Percentiles rank a stretch among this genome's conserved stretches.
These are phyloP conservation scores for Penicillium sp. DNA, from an alignment of 2,329 filamentous ascomycete species.

Conservation along the genomic window DNA sequence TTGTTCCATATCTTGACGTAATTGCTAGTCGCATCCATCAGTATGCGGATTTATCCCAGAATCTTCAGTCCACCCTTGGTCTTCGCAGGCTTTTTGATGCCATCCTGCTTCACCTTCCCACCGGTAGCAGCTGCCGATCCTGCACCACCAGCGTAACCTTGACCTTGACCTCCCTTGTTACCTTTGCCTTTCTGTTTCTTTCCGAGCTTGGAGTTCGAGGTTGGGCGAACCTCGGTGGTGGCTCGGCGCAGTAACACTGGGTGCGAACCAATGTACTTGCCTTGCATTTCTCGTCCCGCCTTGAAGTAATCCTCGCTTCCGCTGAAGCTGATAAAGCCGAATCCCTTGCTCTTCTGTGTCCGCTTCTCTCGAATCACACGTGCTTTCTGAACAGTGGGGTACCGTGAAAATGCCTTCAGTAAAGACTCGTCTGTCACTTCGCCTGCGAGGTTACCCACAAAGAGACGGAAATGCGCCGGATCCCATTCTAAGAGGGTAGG, in stretches of 20 bases:
- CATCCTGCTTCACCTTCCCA: slow-evolving; percentile 44
- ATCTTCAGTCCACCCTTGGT: slow-evolving; percentile 47
- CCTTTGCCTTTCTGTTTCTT: slow-evolving; percentile 44
- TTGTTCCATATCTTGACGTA: not conserved
- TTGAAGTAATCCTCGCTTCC: slow-evolving; percentile 96
- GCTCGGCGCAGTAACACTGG: slow-evolving; percentile 83
- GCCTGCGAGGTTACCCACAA: slow-evolving; percentile 93
- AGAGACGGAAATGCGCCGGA: slow-evolving; percentile 86
- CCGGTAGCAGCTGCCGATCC: slow-evolving; percentile 29
- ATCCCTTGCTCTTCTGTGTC: slow-evolving; percentile 93
- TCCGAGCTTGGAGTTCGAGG: slow-evolving; percentile 64
- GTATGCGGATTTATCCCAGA: slow-evolving; percentile 34
- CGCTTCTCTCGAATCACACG: slow-evolving; percentile 93
- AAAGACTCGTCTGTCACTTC: slow-evolving; percentile 96
- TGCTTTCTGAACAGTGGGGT: slow-evolving; percentile 84
- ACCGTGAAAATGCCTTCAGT: slow-evolving; percentile 86
- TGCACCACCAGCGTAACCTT: slow-evolving; percentile 1
- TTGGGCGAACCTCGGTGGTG: slow-evolving; percentile 83
- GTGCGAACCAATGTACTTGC: slow-evolving; percentile 98
- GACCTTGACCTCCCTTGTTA: slow-evolving; percentile 23
- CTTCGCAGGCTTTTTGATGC: slow-evolving; percentile 46
- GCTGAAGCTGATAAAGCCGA: slow-evolving; percentile 92
- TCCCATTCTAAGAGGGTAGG: slow-evolving; percentile 90
- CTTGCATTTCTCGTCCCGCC: slow-evolving; percentile 96
- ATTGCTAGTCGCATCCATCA: not conserved